Percentiles rank a stretch among this genome's conserved stretches.
Evolutionary conservation across 2,329 filamentous ascomycete genomes (phyloP).

Genomic region (Aspergillus terreus): DNA sequence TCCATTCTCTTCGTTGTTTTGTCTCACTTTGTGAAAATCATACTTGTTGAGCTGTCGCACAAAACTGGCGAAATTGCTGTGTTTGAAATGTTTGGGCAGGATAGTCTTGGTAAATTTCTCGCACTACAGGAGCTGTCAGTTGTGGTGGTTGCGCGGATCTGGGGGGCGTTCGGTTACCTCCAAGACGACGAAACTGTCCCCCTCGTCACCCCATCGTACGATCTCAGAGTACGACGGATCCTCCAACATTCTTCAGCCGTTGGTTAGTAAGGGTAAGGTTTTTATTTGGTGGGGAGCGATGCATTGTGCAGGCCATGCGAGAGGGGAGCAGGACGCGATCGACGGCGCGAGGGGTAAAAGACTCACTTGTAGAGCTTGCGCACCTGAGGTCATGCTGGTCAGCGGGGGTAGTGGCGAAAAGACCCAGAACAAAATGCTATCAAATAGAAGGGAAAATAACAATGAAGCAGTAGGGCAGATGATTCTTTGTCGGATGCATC

Average conservation of each 20-base stretch:
- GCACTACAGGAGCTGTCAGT: conserved; percentile 57
- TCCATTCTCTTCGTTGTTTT: conserved; percentile 80
- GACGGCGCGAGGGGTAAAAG: conserved; percentile 11
- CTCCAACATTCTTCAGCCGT: conserved; percentile 76
- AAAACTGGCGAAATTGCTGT: conserved; percentile 97
- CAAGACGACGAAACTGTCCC: conserved; percentile 93
- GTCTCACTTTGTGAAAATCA: conserved; percentile 96
- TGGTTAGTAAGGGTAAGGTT: not conserved
- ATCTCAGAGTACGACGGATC: conserved; percentile 89
- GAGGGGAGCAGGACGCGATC: conserved; percentile 3
- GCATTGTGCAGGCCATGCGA: not conserved
- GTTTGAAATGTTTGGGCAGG: conserved; percentile 97
- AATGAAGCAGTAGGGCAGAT: not conserved
- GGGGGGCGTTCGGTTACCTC: conserved; percentile 60
- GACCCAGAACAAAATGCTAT: not conserved
- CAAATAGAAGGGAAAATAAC: not conserved
- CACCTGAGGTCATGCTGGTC: conserved; percentile 56
- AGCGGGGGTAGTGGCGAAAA: conserved; percentile 12
- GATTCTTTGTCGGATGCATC: conserved; percentile 1
- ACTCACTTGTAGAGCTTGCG: conserved; percentile 96
- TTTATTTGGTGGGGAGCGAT: not conserved
- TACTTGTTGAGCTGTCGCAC: conserved; percentile 96
- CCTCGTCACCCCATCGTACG: conserved; percentile 91
- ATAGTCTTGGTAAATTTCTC: conserved; percentile 98
- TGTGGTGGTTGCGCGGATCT: conserved; percentile 5